Conservation (phyloP, 2,329 filamentous ascomycete species). For the Capronia coronata region DNA sequence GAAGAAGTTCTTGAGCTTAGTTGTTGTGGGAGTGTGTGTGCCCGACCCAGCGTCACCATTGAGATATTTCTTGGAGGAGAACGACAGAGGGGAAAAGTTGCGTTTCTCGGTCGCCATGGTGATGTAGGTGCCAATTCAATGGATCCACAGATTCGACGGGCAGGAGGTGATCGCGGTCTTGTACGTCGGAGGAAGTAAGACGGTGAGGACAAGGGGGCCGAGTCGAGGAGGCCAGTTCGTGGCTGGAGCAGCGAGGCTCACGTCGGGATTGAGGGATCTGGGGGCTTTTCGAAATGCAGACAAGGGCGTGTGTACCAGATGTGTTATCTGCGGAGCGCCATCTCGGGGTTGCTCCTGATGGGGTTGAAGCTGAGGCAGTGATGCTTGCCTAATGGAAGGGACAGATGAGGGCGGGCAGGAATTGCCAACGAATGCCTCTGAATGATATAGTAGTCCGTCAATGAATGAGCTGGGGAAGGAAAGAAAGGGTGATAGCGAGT, state of each 20-base stretch:
- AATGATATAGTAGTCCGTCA: not conserved
- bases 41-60: conserved; percentile 36
- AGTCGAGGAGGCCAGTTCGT: not conserved
- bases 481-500: conserved; percentile 4
- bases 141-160: conserved; percentile 24
- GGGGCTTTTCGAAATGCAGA: conserved; percentile 3
- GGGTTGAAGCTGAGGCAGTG: conserved; percentile 4
- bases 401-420: not conserved
- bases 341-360: conserved; percentile 15
- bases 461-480: no score
- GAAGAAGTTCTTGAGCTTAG: conserved; percentile 64
- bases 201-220: conserved; percentile 1
- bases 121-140: conserved; percentile 30
- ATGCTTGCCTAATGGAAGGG: not conserved
- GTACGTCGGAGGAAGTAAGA: not conserved
- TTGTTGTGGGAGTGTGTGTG: conserved; percentile 48
- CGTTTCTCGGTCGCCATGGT: conserved; percentile 42
- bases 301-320: conserved; percentile 9
- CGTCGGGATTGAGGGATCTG: not conserved
- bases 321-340: conserved; percentile 24
- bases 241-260: not conserved
- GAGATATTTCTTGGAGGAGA: conserved; percentile 41
- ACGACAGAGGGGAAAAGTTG: conserved; percentile 42
- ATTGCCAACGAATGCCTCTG: not conserved
- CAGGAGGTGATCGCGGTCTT: not conserved